Evolutionary conservation across 116 monocot genomes (phyloP).

Genomic region (Dioscorea cayenensis): DNA sequence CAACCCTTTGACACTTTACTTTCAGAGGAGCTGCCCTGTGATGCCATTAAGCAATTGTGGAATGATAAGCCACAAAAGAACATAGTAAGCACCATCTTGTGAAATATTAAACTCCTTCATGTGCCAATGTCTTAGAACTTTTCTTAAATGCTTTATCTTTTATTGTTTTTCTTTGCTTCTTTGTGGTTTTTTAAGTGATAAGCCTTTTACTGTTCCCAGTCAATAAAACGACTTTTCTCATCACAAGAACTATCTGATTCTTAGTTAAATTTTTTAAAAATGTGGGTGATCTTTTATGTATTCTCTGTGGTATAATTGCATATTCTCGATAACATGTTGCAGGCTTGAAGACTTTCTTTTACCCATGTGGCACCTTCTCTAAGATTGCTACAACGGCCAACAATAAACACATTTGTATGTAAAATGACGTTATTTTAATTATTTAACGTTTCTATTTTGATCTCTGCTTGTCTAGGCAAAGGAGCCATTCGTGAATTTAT

Average conservation of each 20-base stretch:
- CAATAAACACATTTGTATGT: conserved; percentile 47
- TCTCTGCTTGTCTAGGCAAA: no score
- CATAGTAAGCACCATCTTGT: no score
- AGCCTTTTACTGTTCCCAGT: not conserved
- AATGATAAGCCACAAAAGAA: no score
- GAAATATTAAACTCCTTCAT: no score
- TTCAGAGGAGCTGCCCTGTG: no score
- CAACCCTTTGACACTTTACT: no score
- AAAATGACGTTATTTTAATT: not conserved
- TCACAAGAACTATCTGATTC: not conserved
- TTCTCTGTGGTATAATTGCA: not conserved
- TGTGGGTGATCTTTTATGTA: not conserved
- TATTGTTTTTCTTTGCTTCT: not conserved
- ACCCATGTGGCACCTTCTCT: conserved; percentile 62
- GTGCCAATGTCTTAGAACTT: no score
- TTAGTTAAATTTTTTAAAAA: not conserved
- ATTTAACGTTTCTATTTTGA: not conserved
- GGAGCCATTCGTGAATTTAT: not conserved
- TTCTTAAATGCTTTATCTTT: not conserved
- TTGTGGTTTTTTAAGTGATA: not conserved
- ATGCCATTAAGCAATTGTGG: no score
- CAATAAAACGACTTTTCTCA: not conserved
- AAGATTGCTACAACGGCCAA: conserved; percentile 50
- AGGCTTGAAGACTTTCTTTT: conserved; percentile 67
- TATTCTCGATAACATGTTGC: conserved; percentile 11